Base-by-base conservation (phyloP, 2,329 filamentous ascomycete genomes). In the Botrytis tulipae region DNA sequence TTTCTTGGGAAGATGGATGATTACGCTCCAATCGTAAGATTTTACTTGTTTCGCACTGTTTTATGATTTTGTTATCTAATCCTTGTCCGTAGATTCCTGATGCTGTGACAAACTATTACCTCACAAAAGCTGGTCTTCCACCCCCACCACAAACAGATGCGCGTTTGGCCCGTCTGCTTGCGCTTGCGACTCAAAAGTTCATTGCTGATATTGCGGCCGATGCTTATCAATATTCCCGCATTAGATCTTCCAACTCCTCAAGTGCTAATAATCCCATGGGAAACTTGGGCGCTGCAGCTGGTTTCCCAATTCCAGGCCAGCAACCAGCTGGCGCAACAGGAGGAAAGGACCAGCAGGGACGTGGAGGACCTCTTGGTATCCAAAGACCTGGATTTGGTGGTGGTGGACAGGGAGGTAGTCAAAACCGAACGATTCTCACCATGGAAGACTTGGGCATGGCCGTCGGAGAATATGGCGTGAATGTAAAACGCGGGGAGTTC, bases 401-500 rank as follows among this genome's bases (percentile, higher is more conserved):
- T 76, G 95, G 95, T 78, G 95, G 95, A 0, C 93, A 94, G 80
- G 94, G 95, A 42, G 93, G 93, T 1, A 93, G 91, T 72, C 93
- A 97, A 84, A 97, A 97, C 76, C 88, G 94, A 76, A 98, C 96
- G 29, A 95, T 99, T 72, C 86, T 99, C 75, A 98, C 96, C 0
- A 98, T 99, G 96, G 96, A 99, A 84, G 96, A 99, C 82, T 83
- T 99, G 79, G 96, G 96, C 25, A 98, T 98, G 94, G 96, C 96
- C 1, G 95, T 98, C 44, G 93, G 93, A 46, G 96, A 99, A 86
- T 99, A 98, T 82, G 96, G 96, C 1, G 94, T 99, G 70, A 99
- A 97, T 81, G 93, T 98, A 71, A 98, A 97, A 89, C 88, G 96
- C 76, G 95, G 95, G 80, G 96, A 99, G 84, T 99, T 98, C 82